Base-by-base conservation (phyloP, 202 grass and related monocot species). In the Setaria italica region DNA sequence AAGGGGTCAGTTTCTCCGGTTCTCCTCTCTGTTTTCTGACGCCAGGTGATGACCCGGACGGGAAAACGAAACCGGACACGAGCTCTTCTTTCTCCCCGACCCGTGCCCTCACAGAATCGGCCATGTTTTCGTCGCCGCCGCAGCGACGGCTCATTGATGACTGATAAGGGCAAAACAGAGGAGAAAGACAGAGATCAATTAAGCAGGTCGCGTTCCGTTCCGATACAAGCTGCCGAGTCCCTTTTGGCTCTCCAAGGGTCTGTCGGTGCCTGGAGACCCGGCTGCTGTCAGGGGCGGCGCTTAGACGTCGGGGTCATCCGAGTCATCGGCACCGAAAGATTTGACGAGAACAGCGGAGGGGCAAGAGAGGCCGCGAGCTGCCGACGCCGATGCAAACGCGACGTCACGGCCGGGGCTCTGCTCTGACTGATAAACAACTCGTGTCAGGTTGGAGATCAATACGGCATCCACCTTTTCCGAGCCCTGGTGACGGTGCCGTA, bases 271-370 rank as follows among this genome's bases (percentile, higher is more conserved):
- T 6, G 48, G 47, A 25, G 77, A 75, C 74, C 74, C 7, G 39
- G 69, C 76, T 80, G 81, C 4, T 70, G 16, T 76, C 82, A 76
- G 6, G 47, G 51, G 11, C 72, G 56, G 17, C 48, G 43, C 45
- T 47, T 32, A 67, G 65, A 48, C 48, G 88, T 86, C 84, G 66
- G 11, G 20, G 19, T 90, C 84, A 62, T 83, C 88, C 84, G 48
- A 86, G 32, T 87, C 88, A 90, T 60, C 84, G 1, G 57, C 82
- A 85, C 89, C 64, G 39, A 62, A 68, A 76, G 12, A 1, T 29
- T 64, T 84, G 70, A 73, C 81, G 58, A 76, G 42, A 41, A 7
- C 15, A 14, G 62, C 76, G 3, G 69, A 1, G 33, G 13, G 50
- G 60, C 72, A 32, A 21, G 70, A 7, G 60, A 10, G 60, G 51